Percentiles rank a stretch among this genome's conserved stretches.
phyloP scores from a whole-genome alignment of 768 basidiomycete genomes.

The Lentinus brumalis region DNA sequence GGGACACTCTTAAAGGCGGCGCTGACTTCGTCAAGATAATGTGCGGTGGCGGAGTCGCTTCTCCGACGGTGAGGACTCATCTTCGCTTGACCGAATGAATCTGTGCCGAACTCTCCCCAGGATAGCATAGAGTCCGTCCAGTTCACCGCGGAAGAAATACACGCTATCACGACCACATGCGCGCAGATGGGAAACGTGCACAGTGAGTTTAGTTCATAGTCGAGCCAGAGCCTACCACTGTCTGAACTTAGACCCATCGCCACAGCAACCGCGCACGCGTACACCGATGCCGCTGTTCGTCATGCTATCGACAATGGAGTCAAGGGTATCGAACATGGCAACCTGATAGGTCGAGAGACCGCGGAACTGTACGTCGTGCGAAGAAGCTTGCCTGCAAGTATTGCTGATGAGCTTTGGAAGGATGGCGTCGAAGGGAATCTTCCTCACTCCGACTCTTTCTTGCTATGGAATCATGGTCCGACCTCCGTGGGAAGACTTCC shows the following conservation, averaged over 20 bases:
- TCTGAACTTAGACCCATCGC: background rate
- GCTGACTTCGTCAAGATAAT: constrained; percentile 47
- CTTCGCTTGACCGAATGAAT: background rate
- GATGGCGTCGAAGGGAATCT: constrained; percentile 45
- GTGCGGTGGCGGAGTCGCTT: constrained; percentile 45
- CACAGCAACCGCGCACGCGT: constrained; percentile 34
- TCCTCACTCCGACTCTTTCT: constrained; percentile 45
- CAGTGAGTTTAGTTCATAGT: constrained; percentile 29
- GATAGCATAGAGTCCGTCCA: constrained; percentile 46
- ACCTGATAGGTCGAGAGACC: constrained; percentile 41
- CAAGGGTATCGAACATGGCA: constrained; percentile 49
- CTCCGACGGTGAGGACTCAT: constrained; percentile 34
- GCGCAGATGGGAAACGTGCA: constrained; percentile 42
- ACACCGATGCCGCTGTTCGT: constrained; percentile 43
- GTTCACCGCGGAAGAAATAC: constrained; percentile 44
- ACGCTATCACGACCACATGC: constrained; percentile 43
- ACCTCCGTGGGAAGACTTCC: constrained; percentile 43
- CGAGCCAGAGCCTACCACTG: background rate
- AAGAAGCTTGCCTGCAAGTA: background rate
- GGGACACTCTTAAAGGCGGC: constrained; percentile 41
- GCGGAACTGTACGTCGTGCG: constrained; percentile 34
- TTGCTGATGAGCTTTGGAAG: constrained; percentile 9
- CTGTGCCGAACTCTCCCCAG: background rate
- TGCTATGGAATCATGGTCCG: constrained; percentile 46
- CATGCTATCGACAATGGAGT: constrained; percentile 50